Evolutionary conservation across 225 moss, liverwort and hornwort genomes (phyloP), one percentile per base, ranked within the genome.

Genomic region (Physcomitrellopsis africana): DNA sequence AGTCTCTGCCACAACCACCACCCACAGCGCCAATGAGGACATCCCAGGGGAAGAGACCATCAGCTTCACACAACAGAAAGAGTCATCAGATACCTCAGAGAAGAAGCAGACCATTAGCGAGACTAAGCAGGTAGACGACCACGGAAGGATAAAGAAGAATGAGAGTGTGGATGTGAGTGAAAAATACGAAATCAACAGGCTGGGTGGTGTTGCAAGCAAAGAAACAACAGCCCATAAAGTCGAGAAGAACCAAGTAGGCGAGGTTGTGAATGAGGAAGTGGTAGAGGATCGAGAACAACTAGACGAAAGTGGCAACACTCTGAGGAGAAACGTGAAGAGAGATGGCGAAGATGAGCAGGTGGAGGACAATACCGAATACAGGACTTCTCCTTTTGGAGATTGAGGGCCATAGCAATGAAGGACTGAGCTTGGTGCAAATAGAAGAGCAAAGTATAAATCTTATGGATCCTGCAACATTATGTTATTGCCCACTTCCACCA

Each of bases 51-150:
- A 83, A 70, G 83, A 83, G 65, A 78, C 57, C n/a, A 68, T 80
- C 65, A 83, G 76, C 53, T 81, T 81, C 14, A 73, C 0, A 55
- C 86, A 86, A 45, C 60, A 69, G 69, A 86, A 76, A 73, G 83
- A 86, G 81, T 51, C 0, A 7, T 52, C 81, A 6, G 56, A 26
- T 11, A 43, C 19, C 14, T 78, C 69, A 2, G 57, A 83, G 46
- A 65, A 55, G 61, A 86, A 70, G 64, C 72, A 61, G 9, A 81
- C 78, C 7, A 78, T 0, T 11, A 86, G 56, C 62, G 44, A 61
- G 23, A 58, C 51, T 6, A 78, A 72, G 46, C 75, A 76, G 72
- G 62, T 29, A 14, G 75, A 81, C 19, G 68, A 73, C 0, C 65
- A 4, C 17, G 86, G 86, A 41, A 76, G 51, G 56, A 0, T 86